Conservation (phyloP, 139 green algal genomes). For the Nannochloris sp. region DNA sequence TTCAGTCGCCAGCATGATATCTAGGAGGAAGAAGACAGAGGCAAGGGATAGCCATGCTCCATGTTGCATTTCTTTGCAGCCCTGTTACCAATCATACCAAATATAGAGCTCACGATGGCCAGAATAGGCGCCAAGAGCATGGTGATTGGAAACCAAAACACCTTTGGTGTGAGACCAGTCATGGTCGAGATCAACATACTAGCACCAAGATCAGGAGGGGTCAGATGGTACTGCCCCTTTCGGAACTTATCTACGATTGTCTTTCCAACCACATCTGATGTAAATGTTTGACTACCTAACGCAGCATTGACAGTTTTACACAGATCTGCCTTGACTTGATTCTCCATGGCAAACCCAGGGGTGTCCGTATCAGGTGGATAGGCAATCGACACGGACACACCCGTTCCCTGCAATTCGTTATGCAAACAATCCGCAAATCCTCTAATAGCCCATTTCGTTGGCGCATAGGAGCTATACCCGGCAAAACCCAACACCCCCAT, state of each 20-base stretch:
- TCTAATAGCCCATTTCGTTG: slow-evolving; percentile 73
- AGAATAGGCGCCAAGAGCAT: slow-evolving; percentile 17
- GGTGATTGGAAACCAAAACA: slow-evolving; percentile 1
- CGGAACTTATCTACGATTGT: slow-evolving; percentile 36
- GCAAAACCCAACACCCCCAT: slow-evolving; percentile 43
- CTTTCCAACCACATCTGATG: slow-evolving; percentile 43
- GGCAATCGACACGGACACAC: slow-evolving; percentile 55
- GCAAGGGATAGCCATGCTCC: not conserved
- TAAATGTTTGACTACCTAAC: slow-evolving; percentile 35
- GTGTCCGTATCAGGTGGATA: slow-evolving; percentile 80
- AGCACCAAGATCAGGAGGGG: slow-evolving; percentile 40
- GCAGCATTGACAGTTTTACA: slow-evolving; percentile 38
- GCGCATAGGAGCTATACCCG: slow-evolving; percentile 63
- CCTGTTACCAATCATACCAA: slow-evolving; percentile 10
- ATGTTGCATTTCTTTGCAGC: slow-evolving; percentile 18
- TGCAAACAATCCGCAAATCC: slow-evolving; percentile 71
- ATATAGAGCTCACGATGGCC: not conserved
- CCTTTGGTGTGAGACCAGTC: slow-evolving; percentile 23
- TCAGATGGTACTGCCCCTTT: slow-evolving; percentile 45
- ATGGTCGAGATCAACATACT: slow-evolving; percentile 35
- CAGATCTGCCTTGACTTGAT: slow-evolving; percentile 50
- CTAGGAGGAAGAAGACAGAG: not conserved
- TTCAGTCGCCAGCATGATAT: not conserved
- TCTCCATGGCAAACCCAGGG: slow-evolving; percentile 60
- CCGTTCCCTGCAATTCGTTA: slow-evolving; percentile 64